A percentile compares a stretch with the other conserved stretches of the same genome.
These are phyloP conservation scores for Syncephalastrum contaminatum DNA, from an alignment of 371 early-diverging fungal genomes.

Conservation along the genomic window DNA sequence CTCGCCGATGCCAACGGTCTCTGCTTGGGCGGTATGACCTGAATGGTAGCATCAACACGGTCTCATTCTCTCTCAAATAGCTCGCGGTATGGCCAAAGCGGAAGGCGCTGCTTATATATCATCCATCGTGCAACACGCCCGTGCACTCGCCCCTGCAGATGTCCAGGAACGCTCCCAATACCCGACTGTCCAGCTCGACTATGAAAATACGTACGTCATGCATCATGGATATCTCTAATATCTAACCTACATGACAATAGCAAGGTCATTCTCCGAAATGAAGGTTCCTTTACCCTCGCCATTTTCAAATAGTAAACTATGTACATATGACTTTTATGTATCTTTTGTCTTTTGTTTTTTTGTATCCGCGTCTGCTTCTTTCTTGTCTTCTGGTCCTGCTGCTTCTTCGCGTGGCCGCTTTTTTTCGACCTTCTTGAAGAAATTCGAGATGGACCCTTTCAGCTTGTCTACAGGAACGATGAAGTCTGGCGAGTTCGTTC, in stretches of 20 bases:
- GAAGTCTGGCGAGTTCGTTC: conserved; percentile 45
- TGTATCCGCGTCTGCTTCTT: background rate
- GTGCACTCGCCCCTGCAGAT: conserved; percentile 20
- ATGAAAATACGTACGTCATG: conserved; percentile 34
- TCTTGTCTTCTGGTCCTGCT: background rate
- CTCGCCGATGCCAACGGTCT: conserved; percentile 43
- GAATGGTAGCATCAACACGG: background rate
- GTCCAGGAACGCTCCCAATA: conserved; percentile 35
- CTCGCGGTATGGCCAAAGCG: conserved; percentile 40
- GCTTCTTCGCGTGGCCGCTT: conserved; percentile 3
- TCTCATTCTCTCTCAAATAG: conserved; percentile 11
- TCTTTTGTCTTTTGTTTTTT: conserved; percentile 4
- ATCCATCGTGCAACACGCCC: conserved; percentile 39
- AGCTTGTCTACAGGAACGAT: conserved; percentile 34
- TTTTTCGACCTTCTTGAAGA: conserved; percentile 18
- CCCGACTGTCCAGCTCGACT: conserved; percentile 44
- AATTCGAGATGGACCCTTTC: conserved; percentile 35
- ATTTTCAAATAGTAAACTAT: conserved; percentile 32
- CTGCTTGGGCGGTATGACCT: conserved; percentile 42
- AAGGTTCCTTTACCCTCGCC: conserved; percentile 45
- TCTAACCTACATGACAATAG: conserved; percentile 21
- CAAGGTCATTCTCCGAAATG: conserved; percentile 42
- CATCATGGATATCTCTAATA: background rate
- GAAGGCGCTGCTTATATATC: conserved; percentile 40
- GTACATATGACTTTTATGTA: conserved; percentile 1